These are phyloP conservation scores for Polyplosphaeria fusca DNA, from an alignment of 495 filamentous ascomycete genomes.

Conservation along the genomic window DNA sequence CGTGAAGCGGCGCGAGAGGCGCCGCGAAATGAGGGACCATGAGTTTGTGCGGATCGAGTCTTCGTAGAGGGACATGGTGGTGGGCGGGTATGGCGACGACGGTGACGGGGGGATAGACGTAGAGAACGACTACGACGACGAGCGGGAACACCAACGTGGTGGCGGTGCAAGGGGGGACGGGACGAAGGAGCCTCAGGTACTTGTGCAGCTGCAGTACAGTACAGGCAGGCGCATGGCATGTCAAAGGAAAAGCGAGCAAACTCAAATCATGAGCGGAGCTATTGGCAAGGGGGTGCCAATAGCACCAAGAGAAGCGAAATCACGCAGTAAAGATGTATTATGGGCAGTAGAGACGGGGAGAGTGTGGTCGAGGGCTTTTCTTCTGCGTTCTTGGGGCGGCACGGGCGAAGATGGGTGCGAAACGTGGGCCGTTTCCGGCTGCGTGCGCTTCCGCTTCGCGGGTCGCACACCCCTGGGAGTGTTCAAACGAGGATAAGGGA, in stretches of 20 bases:
- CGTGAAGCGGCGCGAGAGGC: conserved; percentile 13
- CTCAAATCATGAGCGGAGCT: too few relatives aligned
- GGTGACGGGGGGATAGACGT: neutral
- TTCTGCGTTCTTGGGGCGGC: neutral
- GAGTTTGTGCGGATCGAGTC: conserved; percentile 4
- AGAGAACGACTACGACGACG: neutral
- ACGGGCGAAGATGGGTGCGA: neutral
- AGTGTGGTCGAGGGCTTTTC: neutral
- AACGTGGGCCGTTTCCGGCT: neutral
- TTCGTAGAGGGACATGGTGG: conserved; percentile 18
- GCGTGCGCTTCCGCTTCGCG: neutral
- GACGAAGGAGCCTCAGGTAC: neutral
- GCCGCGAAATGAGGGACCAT: conserved; percentile 1
- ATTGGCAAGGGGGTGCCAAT: neutral
- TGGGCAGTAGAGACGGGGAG: neutral
- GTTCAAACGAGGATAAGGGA: too few relatives aligned
- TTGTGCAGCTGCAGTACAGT: too few relatives aligned
- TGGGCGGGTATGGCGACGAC: neutral
- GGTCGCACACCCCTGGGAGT: neutral
- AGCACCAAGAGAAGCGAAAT: neutral
- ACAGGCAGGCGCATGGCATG: too few relatives aligned
- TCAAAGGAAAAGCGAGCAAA: too few relatives aligned
- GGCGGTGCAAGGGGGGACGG: too few relatives aligned
- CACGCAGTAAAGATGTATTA: neutral
- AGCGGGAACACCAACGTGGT: neutral